Conservation (phyloP, 345 rosid genomes). For the Gossypioides kirkii region DNA sequence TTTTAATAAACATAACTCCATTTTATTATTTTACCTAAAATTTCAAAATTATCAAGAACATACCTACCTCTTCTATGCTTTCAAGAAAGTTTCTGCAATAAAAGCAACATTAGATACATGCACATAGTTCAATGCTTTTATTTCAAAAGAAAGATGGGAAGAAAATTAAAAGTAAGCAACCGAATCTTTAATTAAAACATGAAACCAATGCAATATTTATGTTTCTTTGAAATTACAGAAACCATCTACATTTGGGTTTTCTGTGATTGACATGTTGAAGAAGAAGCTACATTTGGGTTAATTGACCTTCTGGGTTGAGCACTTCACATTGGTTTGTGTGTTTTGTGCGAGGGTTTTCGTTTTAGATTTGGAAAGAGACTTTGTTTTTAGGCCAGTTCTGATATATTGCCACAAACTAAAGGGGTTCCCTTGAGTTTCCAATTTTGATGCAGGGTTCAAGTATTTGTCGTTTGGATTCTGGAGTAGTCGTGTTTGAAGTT, state of each 20-base stretch:
- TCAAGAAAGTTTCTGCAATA: no score
- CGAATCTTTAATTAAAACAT: no score
- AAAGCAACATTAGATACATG: no score
- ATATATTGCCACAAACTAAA: not conserved
- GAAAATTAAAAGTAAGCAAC: no score
- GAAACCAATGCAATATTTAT: no score
- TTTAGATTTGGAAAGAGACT: conserved; percentile 5
- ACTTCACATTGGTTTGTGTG: conserved; percentile 3
- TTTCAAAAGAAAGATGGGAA: no score
- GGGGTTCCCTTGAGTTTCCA: not conserved
- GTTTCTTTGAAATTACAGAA: no score
- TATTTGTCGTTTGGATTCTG: conserved; percentile 3
- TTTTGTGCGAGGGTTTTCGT: conserved; percentile 14
- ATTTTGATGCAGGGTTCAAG: not conserved
- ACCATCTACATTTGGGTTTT: not conserved
- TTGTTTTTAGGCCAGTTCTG: not conserved
- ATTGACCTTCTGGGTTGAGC: not conserved
- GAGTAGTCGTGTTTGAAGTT: conserved; percentile 4
- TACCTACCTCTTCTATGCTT: no score
- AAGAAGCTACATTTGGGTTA: conserved; percentile 30
- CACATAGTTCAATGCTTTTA: no score
- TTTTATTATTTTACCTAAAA: no score
- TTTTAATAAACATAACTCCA: no score
- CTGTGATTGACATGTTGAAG: not conserved
- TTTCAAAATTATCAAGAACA: no score